Evolutionary conservation across 2,329 filamentous ascomycete species (phyloP), one percentile per base, ranked within the genome.

Genomic region (Aspergillus carbonarius): DNA sequence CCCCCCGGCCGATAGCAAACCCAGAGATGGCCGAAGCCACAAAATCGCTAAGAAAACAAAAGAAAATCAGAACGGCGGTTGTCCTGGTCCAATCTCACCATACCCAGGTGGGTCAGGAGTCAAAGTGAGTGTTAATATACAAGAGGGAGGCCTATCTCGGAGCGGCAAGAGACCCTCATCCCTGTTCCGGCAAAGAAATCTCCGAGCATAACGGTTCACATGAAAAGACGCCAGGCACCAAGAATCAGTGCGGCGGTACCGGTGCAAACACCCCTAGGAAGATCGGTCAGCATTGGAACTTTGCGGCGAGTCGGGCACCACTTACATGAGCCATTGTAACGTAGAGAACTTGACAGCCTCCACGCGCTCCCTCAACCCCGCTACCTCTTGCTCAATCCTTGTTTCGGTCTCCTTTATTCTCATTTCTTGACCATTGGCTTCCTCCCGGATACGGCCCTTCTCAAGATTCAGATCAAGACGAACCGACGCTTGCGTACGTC

Each of bases 321-420:
- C 91, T 72, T 89, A 93, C 88, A 98, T 97, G 66, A 99, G 80
- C 95, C 95, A 99, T 81, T 99, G 95, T 74, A 99, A 77, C 35
- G 95, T 98, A 72, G 92, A 92, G 78, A 98, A 98, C 82, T 99
- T 99, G 75, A 99, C 95, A 66, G 92, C 90, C 79, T 99, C 95
- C 49, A 99, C 83, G 78, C 96, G 89, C 81, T 98, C 95, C 66
- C 92, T 83, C 72, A 99, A 76, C 32, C 90, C 89, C 40, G 93
- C 93, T 55, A 95, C 92, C 81, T 98, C 95, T 79, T 98, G 93
- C 81, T 99, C 95, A 70, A 99, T 98, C 78, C 96, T 88, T 58
- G 93, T 96, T 80, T 99, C 95, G 12, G 95, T 98, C 83, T 99
- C 95, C 81, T 96, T 97, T 70, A 99, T 92, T 81, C 96, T 96